A percentile compares a stretch with the other conserved stretches of the same genome.
phyloP scores from a whole-genome alignment of 352 stramenopile species.

The Globisporangium cederbergense region DNA sequence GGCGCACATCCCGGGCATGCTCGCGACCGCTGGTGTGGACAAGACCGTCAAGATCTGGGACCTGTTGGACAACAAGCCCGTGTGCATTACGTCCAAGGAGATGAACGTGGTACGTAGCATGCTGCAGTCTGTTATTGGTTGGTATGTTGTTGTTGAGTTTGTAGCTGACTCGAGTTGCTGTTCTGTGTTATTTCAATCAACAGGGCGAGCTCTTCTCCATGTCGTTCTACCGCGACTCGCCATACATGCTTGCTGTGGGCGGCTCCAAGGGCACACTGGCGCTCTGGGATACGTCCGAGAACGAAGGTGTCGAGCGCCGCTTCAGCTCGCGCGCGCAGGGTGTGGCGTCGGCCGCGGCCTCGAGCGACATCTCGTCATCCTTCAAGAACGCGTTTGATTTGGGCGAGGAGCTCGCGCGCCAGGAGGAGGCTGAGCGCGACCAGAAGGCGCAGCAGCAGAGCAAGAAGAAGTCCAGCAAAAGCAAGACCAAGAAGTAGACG shows the following conservation, averaged over 20 bases:
- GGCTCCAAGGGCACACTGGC: slow-evolving; percentile 86
- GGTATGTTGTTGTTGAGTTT: background rate
- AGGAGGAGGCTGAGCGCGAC: slow-evolving; percentile 62
- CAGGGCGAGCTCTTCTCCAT: slow-evolving; percentile 90
- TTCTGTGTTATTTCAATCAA: slow-evolving; percentile 17
- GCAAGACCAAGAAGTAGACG: slow-evolving; percentile 39
- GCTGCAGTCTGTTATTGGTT: slow-evolving; percentile 7
- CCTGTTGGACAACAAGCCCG: slow-evolving; percentile 59
- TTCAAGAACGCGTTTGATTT: slow-evolving; percentile 75
- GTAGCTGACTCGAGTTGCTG: background rate
- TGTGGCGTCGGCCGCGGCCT: slow-evolving; percentile 19
- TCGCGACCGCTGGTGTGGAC: slow-evolving; percentile 96
- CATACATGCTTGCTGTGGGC: slow-evolving; percentile 87
- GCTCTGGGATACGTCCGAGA: slow-evolving; percentile 89
- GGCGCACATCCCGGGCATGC: slow-evolving; percentile 86
- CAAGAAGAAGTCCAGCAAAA: slow-evolving; percentile 53
- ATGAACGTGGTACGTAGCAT: slow-evolving; percentile 86
- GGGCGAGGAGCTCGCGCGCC: slow-evolving; percentile 66
- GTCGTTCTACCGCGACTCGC: slow-evolving; percentile 86
- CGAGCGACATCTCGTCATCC: slow-evolving; percentile 56
- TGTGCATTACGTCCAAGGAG: slow-evolving; percentile 87
- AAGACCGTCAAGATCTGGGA: slow-evolving; percentile 99
- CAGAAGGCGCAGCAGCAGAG: slow-evolving; percentile 25
- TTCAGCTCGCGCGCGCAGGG: slow-evolving; percentile 75
- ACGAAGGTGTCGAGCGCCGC: slow-evolving; percentile 77